A percentile compares a stretch with the other conserved stretches of the same genome.
phyloP scores from a whole-genome alignment of 2,329 filamentous ascomycete genomes.

The Talaromyces verruculosus region DNA sequence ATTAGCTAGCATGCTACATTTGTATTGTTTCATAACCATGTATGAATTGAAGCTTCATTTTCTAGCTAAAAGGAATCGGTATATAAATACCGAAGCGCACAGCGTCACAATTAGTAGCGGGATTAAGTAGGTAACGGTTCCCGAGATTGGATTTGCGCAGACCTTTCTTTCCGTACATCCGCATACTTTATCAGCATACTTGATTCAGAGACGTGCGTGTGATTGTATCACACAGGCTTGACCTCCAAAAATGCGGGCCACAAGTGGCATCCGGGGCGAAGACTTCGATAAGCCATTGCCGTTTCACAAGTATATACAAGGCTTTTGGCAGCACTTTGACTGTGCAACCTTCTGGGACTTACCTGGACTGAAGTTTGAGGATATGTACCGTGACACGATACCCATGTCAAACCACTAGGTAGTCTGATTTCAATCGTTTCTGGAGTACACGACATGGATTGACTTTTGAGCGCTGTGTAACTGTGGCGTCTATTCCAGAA shows the following conservation, averaged over 20 bases:
- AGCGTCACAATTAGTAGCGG: background rate
- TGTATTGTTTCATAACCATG: background rate
- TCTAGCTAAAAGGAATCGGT: background rate
- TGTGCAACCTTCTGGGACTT: background rate
- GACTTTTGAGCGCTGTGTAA: background rate
- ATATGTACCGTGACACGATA: background rate
- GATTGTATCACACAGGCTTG: background rate
- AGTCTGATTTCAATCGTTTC: background rate
- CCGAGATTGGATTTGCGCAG: slow-evolving; percentile 32
- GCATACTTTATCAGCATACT: background rate
- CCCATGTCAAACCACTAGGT: background rate
- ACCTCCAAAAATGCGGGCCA: background rate
- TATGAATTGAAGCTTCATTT: background rate
- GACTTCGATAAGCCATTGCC: background rate
- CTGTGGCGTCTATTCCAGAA: background rate
- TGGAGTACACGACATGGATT: background rate
- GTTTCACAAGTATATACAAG: background rate
- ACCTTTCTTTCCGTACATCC: background rate
- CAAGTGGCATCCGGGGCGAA: background rate
- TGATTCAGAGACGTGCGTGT: background rate
- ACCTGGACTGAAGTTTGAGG: background rate
- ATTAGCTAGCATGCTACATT: background rate
- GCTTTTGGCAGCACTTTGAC: background rate
- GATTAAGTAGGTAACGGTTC: slow-evolving; percentile 16
- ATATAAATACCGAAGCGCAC: background rate